A percentile compares a stretch with the other conserved stretches of the same genome.
Conservation (phyloP, 2,329 filamentous ascomycete species). For the Neopestalotiopsis sp. region DNA sequence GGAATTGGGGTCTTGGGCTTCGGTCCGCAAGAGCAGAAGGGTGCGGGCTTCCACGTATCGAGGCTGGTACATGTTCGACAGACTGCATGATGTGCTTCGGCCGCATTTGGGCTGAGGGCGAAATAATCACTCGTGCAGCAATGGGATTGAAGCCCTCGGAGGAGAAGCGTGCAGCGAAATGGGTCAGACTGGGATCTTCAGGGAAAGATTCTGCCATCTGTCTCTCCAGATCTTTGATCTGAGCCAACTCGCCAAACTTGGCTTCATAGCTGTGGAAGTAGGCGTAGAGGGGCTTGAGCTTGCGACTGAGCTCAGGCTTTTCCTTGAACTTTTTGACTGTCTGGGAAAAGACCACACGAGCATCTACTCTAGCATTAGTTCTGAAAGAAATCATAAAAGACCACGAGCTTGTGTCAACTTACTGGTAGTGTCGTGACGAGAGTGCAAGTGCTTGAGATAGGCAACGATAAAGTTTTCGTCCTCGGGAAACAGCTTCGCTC, state of each 20-base stretch:
- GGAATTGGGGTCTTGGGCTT: constrained; percentile 55
- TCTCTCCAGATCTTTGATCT: constrained; percentile 88
- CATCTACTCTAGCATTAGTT: constrained; percentile 61
- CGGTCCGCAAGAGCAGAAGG: constrained; percentile 36
- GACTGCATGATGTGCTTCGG: constrained; percentile 62
- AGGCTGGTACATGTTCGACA: constrained; percentile 53
- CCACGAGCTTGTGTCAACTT: constrained; percentile 44
- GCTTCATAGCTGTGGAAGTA: constrained; percentile 98
- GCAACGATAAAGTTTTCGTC: constrained; percentile 94
- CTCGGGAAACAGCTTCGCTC: constrained; percentile 89
- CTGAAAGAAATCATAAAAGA: not conserved
- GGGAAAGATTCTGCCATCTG: constrained; percentile 95
- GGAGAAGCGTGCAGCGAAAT: constrained; percentile 79
- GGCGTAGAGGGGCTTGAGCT: constrained; percentile 82
- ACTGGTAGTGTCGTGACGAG: constrained; percentile 93
- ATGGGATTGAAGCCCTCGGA: constrained; percentile 81
- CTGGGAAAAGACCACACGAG: constrained; percentile 93
- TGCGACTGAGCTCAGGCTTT: constrained; percentile 74
- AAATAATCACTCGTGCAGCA: constrained; percentile 80
- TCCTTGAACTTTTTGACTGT: constrained; percentile 82
- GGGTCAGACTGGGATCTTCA: constrained; percentile 76
- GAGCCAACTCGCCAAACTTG: constrained; percentile 88
- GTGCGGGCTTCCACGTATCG: constrained; percentile 50
- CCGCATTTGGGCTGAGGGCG: constrained; percentile 76
- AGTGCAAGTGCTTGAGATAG: constrained; percentile 93